phyloP scores from a whole-genome alignment of 768 basidiomycete genomes.

The Brasilioporus rufonigricans region DNA sequence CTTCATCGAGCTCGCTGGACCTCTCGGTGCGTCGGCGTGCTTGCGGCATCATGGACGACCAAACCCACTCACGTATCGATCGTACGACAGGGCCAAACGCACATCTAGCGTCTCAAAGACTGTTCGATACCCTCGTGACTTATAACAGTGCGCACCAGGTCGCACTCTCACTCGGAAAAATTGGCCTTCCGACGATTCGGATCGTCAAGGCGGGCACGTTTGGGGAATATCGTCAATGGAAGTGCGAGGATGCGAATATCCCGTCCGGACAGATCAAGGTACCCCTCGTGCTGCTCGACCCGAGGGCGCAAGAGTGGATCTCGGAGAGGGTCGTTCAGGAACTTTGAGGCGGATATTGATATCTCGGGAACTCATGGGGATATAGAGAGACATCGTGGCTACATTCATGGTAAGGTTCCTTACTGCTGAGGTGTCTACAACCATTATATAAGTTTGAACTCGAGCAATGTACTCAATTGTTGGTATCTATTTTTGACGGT shows the following conservation, averaged over 20 bases:
- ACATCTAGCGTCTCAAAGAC: background rate
- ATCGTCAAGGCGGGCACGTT: constrained; percentile 21
- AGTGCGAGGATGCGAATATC: background rate
- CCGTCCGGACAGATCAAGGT: constrained; percentile 13
- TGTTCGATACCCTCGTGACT: constrained; percentile 12
- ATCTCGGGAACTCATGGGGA: too few relatives aligned
- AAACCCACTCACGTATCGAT: background rate
- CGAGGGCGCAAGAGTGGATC: constrained; percentile 10
- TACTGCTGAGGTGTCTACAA: too few relatives aligned
- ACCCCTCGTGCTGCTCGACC: constrained; percentile 3
- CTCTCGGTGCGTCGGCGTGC: constrained; percentile 5
- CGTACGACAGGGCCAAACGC: constrained; percentile 3
- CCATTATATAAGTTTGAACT: too few relatives aligned
- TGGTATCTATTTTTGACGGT: too few relatives aligned
- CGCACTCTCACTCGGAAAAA: background rate
- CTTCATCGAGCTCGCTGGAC: constrained; percentile 12
- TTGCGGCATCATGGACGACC: background rate
- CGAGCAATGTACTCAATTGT: too few relatives aligned
- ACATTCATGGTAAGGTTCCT: too few relatives aligned
- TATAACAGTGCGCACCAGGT: background rate
- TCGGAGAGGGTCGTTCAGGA: constrained; percentile 15
- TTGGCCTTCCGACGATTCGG: constrained; percentile 21
- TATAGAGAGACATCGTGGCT: too few relatives aligned
- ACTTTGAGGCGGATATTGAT: too few relatives aligned
- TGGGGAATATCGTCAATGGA: constrained; percentile 17